These are phyloP conservation scores for Diaporthe amygdali DNA, from an alignment of 2,329 filamentous ascomycete genomes.

Conservation along the genomic window DNA sequence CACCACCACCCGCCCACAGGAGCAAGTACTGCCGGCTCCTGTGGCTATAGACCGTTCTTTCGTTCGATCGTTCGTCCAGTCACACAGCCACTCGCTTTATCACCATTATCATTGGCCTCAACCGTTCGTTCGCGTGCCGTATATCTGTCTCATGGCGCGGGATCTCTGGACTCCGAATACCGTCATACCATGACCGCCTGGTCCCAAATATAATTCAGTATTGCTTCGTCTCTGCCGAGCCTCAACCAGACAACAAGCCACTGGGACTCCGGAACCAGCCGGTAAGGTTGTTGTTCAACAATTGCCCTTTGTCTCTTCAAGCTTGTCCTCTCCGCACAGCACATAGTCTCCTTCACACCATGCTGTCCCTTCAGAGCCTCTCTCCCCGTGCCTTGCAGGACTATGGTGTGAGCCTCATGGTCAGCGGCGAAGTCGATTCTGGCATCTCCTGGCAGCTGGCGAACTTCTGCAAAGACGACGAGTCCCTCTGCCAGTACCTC, in stretches of 20 bases:
- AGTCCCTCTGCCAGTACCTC: not conserved
- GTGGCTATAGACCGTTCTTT: not conserved
- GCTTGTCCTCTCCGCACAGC: not conserved
- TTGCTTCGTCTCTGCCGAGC: not conserved
- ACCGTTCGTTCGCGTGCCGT: not conserved
- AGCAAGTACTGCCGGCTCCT: not conserved
- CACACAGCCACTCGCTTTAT: not conserved
- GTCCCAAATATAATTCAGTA: not conserved
- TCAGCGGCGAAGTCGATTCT: not conserved
- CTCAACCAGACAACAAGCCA: not conserved
- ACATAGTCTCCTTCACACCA: not conserved
- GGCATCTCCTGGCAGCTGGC: not conserved
- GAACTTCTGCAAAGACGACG: not conserved
- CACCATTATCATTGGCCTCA: not conserved
- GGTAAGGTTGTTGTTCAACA: not conserved
- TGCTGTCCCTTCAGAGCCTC: not conserved
- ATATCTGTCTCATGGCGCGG: not conserved
- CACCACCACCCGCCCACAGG: not conserved
- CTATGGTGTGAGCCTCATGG: not conserved
- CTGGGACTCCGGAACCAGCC: too few species aligned
- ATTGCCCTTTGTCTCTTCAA: not conserved
- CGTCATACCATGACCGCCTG: not conserved
- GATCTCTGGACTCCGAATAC: not conserved
- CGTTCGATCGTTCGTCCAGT: not conserved
- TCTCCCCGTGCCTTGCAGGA: not conserved